Conservation (phyloP, 2,329 filamentous ascomycete genomes). For the Ceratocystis cacaofunesta region DNA sequence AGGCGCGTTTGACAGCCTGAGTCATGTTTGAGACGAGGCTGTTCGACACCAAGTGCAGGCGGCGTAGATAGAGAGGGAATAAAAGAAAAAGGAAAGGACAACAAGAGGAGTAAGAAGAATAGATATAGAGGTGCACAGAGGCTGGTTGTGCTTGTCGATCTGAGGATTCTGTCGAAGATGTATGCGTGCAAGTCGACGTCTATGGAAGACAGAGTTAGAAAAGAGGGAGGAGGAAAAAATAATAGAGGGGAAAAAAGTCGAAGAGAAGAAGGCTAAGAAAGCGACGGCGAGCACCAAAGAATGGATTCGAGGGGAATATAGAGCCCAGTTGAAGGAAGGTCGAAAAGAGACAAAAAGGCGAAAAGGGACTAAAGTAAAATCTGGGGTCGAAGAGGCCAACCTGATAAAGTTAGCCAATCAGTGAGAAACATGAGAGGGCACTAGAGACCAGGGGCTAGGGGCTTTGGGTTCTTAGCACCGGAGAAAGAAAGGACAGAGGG, state of each 20-base stretch:
- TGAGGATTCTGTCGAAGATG: background rate
- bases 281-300: background rate
- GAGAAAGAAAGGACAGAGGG: background rate
- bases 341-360: conserved; percentile 4
- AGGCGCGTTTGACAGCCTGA: conserved; percentile 45
- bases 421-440: background rate
- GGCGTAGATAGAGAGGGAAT: background rate
- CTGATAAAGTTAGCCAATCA: background rate
- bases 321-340: background rate
- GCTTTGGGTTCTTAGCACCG: background rate
- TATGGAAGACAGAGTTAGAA: background rate
- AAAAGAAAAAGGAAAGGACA: background rate
- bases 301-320: conserved; percentile 9
- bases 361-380: conserved; percentile 15
- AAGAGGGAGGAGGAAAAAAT: background rate
- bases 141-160: background rate
- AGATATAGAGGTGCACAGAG: background rate
- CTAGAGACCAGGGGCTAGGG: background rate
- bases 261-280: background rate
- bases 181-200: background rate
- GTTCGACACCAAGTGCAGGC: conserved; percentile 1
- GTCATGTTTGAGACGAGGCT: conserved; percentile 27
- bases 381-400: conserved; percentile 9
- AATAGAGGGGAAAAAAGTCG: background rate
- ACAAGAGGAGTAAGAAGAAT: background rate